These are phyloP conservation scores for Alternaria panax DNA, from an alignment of 2,329 filamentous ascomycete species.

Conservation along the genomic window DNA sequence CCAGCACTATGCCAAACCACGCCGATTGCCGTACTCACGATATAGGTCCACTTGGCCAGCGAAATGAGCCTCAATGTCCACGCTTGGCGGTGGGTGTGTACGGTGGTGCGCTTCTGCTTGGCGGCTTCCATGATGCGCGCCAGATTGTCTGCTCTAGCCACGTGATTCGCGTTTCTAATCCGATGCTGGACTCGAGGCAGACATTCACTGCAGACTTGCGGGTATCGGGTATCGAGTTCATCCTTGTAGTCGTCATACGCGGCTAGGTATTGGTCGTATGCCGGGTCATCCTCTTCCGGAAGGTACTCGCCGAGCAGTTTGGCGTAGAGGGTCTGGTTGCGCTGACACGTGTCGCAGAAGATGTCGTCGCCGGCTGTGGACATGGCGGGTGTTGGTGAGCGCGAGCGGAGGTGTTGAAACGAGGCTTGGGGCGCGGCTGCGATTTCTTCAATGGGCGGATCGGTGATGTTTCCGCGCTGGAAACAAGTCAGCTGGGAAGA, in stretches of 20 bases:
- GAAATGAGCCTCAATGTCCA: slow-evolving; percentile 56
- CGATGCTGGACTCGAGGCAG: slow-evolving; percentile 74
- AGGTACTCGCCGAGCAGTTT: slow-evolving; percentile 82
- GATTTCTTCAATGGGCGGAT: slow-evolving; percentile 71
- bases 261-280: slow-evolving; percentile 72
- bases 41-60: slow-evolving; percentile 53
- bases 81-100: slow-evolving; percentile 48
- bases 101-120: slow-evolving; percentile 33
- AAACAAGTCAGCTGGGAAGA: slow-evolving; percentile 26
- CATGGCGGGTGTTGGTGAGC: slow-evolving; percentile 38
- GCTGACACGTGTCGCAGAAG: slow-evolving; percentile 80
- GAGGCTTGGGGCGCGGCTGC: slow-evolving; percentile 28
- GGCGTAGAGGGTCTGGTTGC: slow-evolving; percentile 86
- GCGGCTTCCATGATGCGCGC: slow-evolving; percentile 74
- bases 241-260: slow-evolving; percentile 74
- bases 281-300: slow-evolving; percentile 68
- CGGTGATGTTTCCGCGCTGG: slow-evolving; percentile 86
- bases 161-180: slow-evolving; percentile 76
- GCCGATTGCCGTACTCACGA: slow-evolving; percentile 48
- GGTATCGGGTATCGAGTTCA: slow-evolving; percentile 81
- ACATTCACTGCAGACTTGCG: slow-evolving; percentile 85
- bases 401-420: slow-evolving; percentile 34
- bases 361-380: slow-evolving; percentile 47
- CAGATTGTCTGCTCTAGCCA: slow-evolving; percentile 82
- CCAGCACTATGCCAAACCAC: slow-evolving; percentile 48